Evolutionary conservation across 2,329 filamentous ascomycete genomes (phyloP).

Genomic region (Pseudogymnoascus sp.): DNA sequence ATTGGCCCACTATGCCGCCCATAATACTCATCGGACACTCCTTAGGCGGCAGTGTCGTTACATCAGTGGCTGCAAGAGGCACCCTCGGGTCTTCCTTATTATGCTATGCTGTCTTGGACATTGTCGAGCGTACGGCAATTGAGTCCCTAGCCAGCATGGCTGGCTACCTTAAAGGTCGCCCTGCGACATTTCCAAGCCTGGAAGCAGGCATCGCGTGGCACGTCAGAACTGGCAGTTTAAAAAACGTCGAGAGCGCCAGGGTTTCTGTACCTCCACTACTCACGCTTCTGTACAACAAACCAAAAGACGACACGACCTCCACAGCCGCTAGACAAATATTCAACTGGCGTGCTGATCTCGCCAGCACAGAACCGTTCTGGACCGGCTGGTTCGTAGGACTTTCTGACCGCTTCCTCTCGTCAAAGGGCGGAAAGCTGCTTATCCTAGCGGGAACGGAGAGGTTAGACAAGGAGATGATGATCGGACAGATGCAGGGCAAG

Average conservation of each 20-base stretch:
- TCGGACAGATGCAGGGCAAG: constrained; percentile 97
- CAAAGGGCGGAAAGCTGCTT: constrained; percentile 74
- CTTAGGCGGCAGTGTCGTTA: constrained; percentile 84
- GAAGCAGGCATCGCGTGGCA: constrained; percentile 90
- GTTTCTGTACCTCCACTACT: constrained; percentile 81
- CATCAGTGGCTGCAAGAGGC: constrained; percentile 65
- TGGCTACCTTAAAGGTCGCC: constrained; percentile 76
- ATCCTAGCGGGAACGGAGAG: constrained; percentile 84
- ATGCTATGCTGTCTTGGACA: constrained; percentile 85
- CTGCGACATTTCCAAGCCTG: constrained; percentile 67
- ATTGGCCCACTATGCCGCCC: constrained; percentile 66
- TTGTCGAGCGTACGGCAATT: constrained; percentile 92
- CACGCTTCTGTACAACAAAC: constrained; percentile 2
- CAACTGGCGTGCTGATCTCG: constrained; percentile 81
- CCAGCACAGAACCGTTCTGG: constrained; percentile 83
- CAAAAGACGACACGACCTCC: constrained; percentile 35
- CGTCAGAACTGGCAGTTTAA: constrained; percentile 75
- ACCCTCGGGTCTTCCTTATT: constrained; percentile 61
- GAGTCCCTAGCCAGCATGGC: constrained; percentile 94
- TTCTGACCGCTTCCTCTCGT: constrained; percentile 78
- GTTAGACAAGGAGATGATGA: constrained; percentile 84
- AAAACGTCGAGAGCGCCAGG: constrained; percentile 74
- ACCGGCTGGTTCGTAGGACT: constrained; percentile 86
- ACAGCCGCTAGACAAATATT: constrained; percentile 37
- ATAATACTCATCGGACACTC: constrained; percentile 85